Base-by-base conservation (phyloP, 768 basidiomycete genomes). In the button mushroom (Agaricus bisporus) region DNA sequence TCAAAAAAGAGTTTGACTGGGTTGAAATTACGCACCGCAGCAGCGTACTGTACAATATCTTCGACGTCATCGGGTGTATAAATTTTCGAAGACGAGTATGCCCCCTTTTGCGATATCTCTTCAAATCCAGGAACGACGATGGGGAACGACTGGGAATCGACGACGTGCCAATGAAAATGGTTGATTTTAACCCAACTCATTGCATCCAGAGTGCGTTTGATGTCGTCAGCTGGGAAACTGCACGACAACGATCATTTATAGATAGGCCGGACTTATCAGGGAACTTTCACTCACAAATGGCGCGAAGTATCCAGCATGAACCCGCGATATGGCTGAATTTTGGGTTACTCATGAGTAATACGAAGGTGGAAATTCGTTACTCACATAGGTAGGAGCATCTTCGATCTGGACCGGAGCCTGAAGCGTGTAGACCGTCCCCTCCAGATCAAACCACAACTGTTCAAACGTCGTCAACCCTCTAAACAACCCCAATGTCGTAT, bases 161-260 rank as follows among this genome's bases (percentile, higher is more conserved):
- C 82, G 53, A 90, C 73, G 62, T 93, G 91, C 91, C 90, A 93
- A 58, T 93, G 88, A 60, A 93, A 79, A 1, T 79, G 81, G 66
- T 84, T 91, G 46, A 89, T 77, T 82, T 88, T 92, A 58, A 83
- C 81, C 78, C 80, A 81, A 61, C 81, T 81, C 86, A 90, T 89
- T 5, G 86, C 83, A 57, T 90, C 85, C 28, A 93, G 68, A 0
- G 83, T 85, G 50, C 84, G 78, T 61, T 81, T 73, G 65, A 88
- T 80, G 61, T 84, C 85, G 4, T 69, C 54, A 3, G 84, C 77
- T 8, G 83, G 78, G 70, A 81, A 85, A 68, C 81, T 83, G 57
- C 15, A 14, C 7, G 29, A 3, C 35, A 55, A 28, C n/a, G 28
- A 8, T 51, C 15, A 48, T 17, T 32, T 7, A 3, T 50, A 20